These are phyloP conservation scores for Ascochyta rabiei DNA, from an alignment of 2,329 filamentous ascomycete genomes.

Conservation along the genomic window DNA sequence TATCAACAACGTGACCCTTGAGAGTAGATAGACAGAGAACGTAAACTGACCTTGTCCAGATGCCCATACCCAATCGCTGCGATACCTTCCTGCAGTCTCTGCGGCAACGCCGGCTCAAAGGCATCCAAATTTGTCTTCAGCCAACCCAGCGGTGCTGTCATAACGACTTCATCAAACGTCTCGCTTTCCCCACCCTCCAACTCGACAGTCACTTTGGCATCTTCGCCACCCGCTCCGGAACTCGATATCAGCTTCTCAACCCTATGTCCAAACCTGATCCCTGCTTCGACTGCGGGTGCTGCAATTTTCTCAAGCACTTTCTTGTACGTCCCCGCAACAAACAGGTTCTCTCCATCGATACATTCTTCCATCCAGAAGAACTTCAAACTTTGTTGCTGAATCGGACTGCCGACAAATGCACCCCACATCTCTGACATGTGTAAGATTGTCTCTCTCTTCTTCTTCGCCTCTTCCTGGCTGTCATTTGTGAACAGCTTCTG, in stretches of 20 bases:
- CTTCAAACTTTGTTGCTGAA: constrained; percentile 70
- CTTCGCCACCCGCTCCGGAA: constrained; percentile 14
- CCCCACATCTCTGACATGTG: constrained; percentile 71
- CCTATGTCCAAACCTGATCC: constrained; percentile 58
- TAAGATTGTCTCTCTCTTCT: constrained; percentile 57
- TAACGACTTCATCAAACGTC: constrained; percentile 70
- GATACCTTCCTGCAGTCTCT: constrained; percentile 65
- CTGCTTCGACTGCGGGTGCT: constrained; percentile 61
- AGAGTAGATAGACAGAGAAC: constrained; percentile 25
- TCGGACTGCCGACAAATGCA: constrained; percentile 70
- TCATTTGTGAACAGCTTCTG: constrained; percentile 48
- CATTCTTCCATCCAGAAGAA: constrained; percentile 82
- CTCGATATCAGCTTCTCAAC: constrained; percentile 52
- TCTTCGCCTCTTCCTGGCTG: constrained; percentile 48
- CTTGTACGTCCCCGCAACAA: constrained; percentile 66
- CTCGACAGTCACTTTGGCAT: constrained; percentile 47
- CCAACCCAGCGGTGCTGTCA: constrained; percentile 71
- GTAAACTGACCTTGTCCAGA: constrained; percentile 66
- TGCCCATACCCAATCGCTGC: constrained; percentile 71
- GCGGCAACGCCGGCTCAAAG: constrained; percentile 67
- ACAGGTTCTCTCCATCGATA: constrained; percentile 72
- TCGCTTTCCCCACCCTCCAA: constrained; percentile 54
- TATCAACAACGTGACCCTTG: constrained; percentile 8
- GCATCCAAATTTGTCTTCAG: constrained; percentile 46
- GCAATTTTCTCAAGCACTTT: constrained; percentile 66